Evolutionary conservation across 2,329 filamentous ascomycete genomes (phyloP).

Genomic region (Epicoccum sorghinum): DNA sequence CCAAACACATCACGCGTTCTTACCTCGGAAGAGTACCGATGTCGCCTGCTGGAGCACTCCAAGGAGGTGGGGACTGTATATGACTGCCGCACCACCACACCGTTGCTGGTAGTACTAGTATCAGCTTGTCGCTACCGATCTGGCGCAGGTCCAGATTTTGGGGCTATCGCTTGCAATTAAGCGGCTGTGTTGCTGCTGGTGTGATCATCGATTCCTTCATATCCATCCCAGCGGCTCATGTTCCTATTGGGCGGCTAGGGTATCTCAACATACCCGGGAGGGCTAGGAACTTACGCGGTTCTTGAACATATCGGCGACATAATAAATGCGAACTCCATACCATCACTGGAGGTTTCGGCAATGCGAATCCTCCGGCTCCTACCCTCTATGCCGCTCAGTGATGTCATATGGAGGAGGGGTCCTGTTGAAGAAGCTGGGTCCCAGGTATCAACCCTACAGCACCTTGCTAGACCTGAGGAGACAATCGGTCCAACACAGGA

Average conservation of each 20-base stretch:
- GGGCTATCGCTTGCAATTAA: neutral
- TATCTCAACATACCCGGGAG: neutral
- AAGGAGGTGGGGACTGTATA: neutral
- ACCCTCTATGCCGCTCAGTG: no score
- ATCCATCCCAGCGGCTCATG: neutral
- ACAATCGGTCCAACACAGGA: no score
- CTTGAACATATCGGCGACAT: neutral
- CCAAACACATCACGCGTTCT: conserved; percentile 14
- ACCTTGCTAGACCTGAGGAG: no score
- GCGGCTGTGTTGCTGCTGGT: neutral
- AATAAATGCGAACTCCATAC: neutral
- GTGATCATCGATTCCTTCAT: neutral
- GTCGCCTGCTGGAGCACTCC: conserved; percentile 6
- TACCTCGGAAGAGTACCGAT: conserved; percentile 11
- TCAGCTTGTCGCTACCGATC: conserved; percentile 9
- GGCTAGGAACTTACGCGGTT: neutral
- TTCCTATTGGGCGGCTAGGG: conserved; percentile 3
- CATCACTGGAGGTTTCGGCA: no score
- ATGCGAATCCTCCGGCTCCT: no score
- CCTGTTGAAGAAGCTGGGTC: no score
- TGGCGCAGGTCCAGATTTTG: conserved; percentile 7
- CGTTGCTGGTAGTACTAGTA: neutral
- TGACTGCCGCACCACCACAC: neutral
- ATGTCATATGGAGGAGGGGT: no score
- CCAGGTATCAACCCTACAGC: no score